Evolutionary conservation across 2,329 filamentous ascomycete genomes (phyloP), one percentile per base, ranked within the genome.

Genomic region (Botrytis porri): DNA sequence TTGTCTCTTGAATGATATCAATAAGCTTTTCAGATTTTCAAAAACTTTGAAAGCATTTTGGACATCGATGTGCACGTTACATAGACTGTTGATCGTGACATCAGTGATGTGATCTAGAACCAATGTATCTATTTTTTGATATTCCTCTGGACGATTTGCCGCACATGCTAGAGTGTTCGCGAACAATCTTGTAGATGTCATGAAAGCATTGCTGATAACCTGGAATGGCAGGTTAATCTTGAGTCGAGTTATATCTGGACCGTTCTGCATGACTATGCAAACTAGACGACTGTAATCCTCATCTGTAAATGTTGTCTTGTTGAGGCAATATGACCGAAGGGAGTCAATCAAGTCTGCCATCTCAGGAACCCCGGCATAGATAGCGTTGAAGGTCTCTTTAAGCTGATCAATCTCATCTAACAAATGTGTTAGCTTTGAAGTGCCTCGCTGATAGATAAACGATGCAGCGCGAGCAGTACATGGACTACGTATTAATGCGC

Each of bases 171-270:
- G 80, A 5, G 84, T 86, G 72, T 86, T 87, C 69, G 85, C 86
- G 25, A 88, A 80, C n/a, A 88, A 83, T 75, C 85, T 83, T 16
- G 85, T 88, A 29, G 85, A 83, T 61, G 85, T 84, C 73, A 82
- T 82, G 74, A 83, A 85, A 73, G 84, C 81, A 16, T 81, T 80
- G 25, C 83, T 84, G 18, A 87, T 82, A 14, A 88, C 81, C 75
- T 86, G 85, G 73, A 86, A 87, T 4, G 86, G 86, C 8, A 88
- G 82, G 74, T 84, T 86, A 35, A 88, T 78, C 60, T 85, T 84
- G n/a, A 87, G 77, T 61, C 85, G 81, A 9, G 83, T 81, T 72
- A 86, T 79, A 35, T 84, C 82, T 59, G 84, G 83, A 72, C 84
- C 84, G 72, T 83, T 80, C 75, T 83, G 82, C 0, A 88, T 80